Evolutionary conservation across 345 rosid genomes (phyloP), one percentile per base, ranked within the genome.

Genomic region (Dipteronia sinensis): DNA sequence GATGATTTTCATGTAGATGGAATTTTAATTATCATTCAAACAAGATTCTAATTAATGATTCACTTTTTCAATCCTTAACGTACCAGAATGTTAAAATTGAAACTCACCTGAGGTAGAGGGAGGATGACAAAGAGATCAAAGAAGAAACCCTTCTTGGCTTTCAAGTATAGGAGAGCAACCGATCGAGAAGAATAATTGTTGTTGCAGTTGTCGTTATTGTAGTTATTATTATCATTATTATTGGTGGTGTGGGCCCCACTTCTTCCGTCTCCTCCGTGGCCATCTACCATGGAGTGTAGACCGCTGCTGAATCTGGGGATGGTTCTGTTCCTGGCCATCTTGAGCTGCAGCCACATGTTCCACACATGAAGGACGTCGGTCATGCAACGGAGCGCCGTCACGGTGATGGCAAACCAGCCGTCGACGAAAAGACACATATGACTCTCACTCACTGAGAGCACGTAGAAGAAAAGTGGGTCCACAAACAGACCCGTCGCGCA

Each of bases 401-500:
- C 97, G n/a, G 97, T 88, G 83, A 93, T 87, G 83, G 98, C 94
- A 40, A 93, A 90, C 98, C 97, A 92, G 3, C 99, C 96, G 34
- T 95, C 99, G 59, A 95, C 80, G 83, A 92, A 90, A 59, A 95
- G 90, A 81, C 97, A 93, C 93, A 87, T 87, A 71, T 86, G 91
- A 20, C 87, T 82, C 46, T 89, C 93, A 77, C 93, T 92, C 2
- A 95, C 75, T 6, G 98, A 91, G 34, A 95, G 80, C 7, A 92
- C 86, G 82, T 93, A 95, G 82, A 95, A 93, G 85, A 95, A 95
- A 49, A 95, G 93, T 20, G 99, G 99, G 82, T 96, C 99, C 47
- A 96, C 92, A 69, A 93, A 92, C 0, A 96, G 93, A 0, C 98
- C 98, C 7, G 92, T 83, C 11, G 97, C 94, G 65, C 97, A 91